Conservation (phyloP, 177 flowering plant genomes). For the Tripterygium wilfordii region DNA sequence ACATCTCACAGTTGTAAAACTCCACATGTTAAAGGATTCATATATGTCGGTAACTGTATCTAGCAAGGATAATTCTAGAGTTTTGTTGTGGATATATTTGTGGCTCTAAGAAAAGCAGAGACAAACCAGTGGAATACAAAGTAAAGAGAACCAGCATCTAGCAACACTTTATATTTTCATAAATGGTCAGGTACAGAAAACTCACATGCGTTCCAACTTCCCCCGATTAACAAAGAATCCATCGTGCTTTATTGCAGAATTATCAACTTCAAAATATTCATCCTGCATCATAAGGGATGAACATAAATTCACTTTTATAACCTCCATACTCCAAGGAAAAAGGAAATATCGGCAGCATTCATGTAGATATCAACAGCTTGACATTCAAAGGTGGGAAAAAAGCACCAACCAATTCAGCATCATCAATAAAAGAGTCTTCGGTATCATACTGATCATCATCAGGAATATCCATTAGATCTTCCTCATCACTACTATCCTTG, state of each 20-base stretch:
- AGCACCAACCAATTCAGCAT: conserved; percentile 81
- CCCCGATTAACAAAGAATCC: conserved; percentile 98
- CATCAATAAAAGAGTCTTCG: conserved; percentile 97
- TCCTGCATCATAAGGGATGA: conserved; percentile 52
- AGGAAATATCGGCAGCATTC: too few relatives aligned
- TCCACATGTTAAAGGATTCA: too few relatives aligned
- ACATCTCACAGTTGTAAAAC: too few relatives aligned
- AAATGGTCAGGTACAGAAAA: conserved; percentile 12
- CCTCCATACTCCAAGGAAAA: too few relatives aligned
- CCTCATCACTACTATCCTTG: conserved; percentile 90
- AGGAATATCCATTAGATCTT: conserved; percentile 76
- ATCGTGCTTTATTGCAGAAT: conserved; percentile 75
- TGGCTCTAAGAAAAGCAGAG: too few relatives aligned
- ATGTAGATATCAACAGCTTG: too few relatives aligned
- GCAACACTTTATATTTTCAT: too few relatives aligned
- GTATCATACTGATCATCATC: conserved; percentile 99
- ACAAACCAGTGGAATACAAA: not conserved
- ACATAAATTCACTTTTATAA: too few relatives aligned
- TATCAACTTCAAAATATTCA: conserved; percentile 96
- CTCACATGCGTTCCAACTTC: conserved; percentile 83
- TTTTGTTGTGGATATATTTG: too few relatives aligned
- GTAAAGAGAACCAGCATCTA: not conserved
- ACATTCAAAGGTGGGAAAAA: not conserved
- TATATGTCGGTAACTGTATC: too few relatives aligned
- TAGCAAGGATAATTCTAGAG: too few relatives aligned